Base-by-base conservation (phyloP, 2,329 filamentous ascomycete species). In the Aspergillus pseudoviridinutans region DNA sequence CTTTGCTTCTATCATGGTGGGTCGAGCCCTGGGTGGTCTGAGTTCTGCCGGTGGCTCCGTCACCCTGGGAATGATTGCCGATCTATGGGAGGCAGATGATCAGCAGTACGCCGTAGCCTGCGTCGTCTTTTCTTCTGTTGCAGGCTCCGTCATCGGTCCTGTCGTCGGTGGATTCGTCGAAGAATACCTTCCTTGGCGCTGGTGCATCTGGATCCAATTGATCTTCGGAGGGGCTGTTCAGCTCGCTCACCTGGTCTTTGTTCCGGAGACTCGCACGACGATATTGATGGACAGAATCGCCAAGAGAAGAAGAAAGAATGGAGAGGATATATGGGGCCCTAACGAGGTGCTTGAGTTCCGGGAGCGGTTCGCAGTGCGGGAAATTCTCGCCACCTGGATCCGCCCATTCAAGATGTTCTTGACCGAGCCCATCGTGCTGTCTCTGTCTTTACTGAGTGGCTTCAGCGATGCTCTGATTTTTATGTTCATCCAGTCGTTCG, bases 131-230 rank as follows among this genome's bases (percentile, higher is more conserved):
- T 91, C 89, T 0, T 92, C 89, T 0, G 89, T 92, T 17, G 88
- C 86, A 25, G 90, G 89, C 12, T 91, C 88, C 0, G 84, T 91
- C 8, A 79, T 92, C 1, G 90, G 89, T 0, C 89, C 89, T 9
- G 87, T 92, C 47, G 81, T 91, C n/a, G 90, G 89, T 63, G 90
- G 89, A 1, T 92, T 92, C 66, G 84, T 87, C 20, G 84, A 92
- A 70, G 73, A 83, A 32, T 85, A 84, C 63, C 78, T 89, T 0
- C 69, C 76, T 27, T 94, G 90, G 90, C 82, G 83, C 62, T 92
- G 88, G 88, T 85, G 82, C 55, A 92, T 93, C 70, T 94, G 91
- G 90, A 89, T 93, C 58, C 89, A 92, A 73, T 82, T 93, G 61
- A 91, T 92, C 64, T 86, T 93, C 54, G 90, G 90, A 20, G 87